Percentiles rank a stretch among this genome's conserved stretches.
Evolutionary conservation across 495 filamentous ascomycete species (phyloP).

Genomic region (Penicillium turbatum): DNA sequence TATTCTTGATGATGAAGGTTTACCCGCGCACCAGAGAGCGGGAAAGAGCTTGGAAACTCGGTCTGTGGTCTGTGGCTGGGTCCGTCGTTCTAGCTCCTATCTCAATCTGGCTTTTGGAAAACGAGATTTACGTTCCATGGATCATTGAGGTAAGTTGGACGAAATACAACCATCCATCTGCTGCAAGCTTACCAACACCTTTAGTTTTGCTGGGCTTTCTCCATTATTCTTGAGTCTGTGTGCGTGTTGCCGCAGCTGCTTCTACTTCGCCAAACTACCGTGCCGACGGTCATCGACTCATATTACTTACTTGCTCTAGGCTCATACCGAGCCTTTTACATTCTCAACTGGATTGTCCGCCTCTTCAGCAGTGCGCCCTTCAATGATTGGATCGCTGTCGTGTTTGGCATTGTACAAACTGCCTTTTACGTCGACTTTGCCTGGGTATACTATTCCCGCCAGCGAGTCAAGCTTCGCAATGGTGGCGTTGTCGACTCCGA

Average conservation of each 20-base stretch:
- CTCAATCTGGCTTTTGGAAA: slow-evolving; percentile 57
- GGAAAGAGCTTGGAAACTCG: slow-evolving; percentile 88
- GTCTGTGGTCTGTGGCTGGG: slow-evolving; percentile 56
- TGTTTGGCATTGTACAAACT: slow-evolving; percentile 89
- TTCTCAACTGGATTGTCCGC: slow-evolving; percentile 85
- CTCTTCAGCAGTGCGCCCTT: slow-evolving; percentile 52
- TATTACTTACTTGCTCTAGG: slow-evolving; percentile 89
- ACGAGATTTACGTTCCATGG: slow-evolving; percentile 28
- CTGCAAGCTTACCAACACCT: slow-evolving; percentile 8
- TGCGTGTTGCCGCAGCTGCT: slow-evolving; percentile 88
- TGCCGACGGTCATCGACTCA: slow-evolving; percentile 93
- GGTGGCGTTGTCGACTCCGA: slow-evolving; percentile 93
- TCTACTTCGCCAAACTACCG: slow-evolving; percentile 85
- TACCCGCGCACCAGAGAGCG: slow-evolving; percentile 84
- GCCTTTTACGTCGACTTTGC: slow-evolving; percentile 90
- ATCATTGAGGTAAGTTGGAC: slow-evolving; percentile 54
- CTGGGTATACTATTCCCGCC: slow-evolving; percentile 92
- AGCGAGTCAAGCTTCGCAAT: slow-evolving; percentile 87
- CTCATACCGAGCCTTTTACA: slow-evolving; percentile 84
- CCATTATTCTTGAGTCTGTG: slow-evolving; percentile 83
- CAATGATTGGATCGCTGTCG: slow-evolving; percentile 66
- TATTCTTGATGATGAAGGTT: slow-evolving; percentile 79
- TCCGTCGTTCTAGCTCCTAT: slow-evolving; percentile 61
- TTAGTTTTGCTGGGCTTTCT: slow-evolving; percentile 78
- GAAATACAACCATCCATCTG: background rate